Evolutionary conservation across 306 rosid species (phyloP).

Genomic region (Prunus armeniaca): DNA sequence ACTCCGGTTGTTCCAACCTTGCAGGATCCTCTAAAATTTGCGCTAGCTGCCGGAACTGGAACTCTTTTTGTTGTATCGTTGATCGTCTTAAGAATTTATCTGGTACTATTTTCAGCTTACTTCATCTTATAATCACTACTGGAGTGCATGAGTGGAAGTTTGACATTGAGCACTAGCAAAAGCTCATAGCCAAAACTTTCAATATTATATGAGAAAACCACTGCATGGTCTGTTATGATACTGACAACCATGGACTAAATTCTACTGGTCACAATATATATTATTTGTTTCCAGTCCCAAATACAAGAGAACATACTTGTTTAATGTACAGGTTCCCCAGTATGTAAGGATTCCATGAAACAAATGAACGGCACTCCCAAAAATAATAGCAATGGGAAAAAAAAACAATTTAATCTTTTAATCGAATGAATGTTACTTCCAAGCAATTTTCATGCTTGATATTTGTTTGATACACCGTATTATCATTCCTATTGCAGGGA

Average conservation of each 20-base stretch:
- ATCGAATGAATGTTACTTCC: not conserved
- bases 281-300: not conserved
- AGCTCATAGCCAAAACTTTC: not conserved
- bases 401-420: not conserved
- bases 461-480: not conserved
- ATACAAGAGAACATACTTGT: not conserved
- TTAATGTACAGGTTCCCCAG: not conserved
- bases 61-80: conserved; percentile 87
- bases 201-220: not conserved
- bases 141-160: not conserved
- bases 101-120: conserved; percentile 43
- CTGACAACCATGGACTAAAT: not conserved
- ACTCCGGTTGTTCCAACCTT: conserved; percentile 20
- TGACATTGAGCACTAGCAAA: not conserved
- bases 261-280: not conserved
- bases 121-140: not conserved
- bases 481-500: conserved; percentile 50
- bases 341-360: not conserved
- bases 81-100: conserved; percentile 80
- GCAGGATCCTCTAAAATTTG: conserved; percentile 92
- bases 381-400: not conserved
- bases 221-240: not conserved
- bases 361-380: not conserved
- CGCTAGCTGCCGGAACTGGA: conserved; percentile 96
- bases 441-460: not conserved